These are phyloP conservation scores for Zymoseptoria brevis DNA, from an alignment of 2,329 filamentous ascomycete species.

Conservation along the genomic window DNA sequence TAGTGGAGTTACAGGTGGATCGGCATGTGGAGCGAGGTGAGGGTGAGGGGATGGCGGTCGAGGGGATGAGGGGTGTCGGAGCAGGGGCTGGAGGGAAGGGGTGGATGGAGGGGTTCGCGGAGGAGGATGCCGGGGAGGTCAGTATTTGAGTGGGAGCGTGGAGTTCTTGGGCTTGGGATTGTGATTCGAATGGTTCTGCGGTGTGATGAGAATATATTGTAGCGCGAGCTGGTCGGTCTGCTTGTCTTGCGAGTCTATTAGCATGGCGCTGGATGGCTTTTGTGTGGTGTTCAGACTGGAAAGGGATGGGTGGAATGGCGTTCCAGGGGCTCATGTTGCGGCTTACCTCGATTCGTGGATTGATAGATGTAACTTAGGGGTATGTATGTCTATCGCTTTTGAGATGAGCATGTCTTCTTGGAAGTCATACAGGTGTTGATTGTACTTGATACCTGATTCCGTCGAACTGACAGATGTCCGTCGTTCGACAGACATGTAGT, in stretches of 20 bases:
- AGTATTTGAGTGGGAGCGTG: conserved; percentile 5
- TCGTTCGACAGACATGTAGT: too few species aligned
- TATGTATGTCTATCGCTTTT: background rate
- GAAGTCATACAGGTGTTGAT: too few species aligned
- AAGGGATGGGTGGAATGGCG: background rate
- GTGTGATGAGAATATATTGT: background rate
- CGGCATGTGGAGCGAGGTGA: conserved; percentile 58
- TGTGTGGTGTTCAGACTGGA: background rate
- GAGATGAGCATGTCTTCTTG: too few species aligned
- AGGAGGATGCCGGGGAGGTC: conserved; percentile 16
- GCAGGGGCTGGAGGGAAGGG: conserved; percentile 49
- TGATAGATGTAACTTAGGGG: background rate
- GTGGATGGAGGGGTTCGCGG: conserved; percentile 14
- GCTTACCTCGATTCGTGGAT: background rate
- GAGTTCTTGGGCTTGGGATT: background rate
- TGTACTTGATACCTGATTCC: too few species aligned
- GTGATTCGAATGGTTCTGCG: background rate
- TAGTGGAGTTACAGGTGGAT: conserved; percentile 71
- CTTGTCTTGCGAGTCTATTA: conserved; percentile 5
- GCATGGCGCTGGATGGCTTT: conserved; percentile 13
- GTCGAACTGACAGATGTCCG: background rate
- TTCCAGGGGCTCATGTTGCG: background rate
- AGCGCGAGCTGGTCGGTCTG: background rate
- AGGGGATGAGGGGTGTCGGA: conserved; percentile 56
- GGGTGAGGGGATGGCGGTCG: conserved; percentile 69